phyloP scores from a whole-genome alignment of 495 filamentous ascomycete genomes.

The Aeminium ludgeri region DNA sequence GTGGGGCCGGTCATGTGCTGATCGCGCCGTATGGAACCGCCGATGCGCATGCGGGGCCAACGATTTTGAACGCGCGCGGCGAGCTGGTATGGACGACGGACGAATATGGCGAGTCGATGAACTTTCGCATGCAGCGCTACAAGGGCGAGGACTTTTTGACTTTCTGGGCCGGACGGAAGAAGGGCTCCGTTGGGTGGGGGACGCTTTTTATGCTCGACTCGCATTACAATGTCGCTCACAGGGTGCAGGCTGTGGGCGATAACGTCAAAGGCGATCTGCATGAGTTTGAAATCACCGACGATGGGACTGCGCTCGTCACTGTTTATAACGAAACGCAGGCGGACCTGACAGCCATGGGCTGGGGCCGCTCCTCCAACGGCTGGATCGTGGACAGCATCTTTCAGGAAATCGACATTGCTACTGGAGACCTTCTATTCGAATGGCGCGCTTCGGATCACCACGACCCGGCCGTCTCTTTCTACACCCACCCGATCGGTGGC shows the following conservation, averaged over 20 bases:
- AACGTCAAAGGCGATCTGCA: slow-evolving; percentile 11
- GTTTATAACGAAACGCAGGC: slow-evolving; percentile 15
- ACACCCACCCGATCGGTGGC: slow-evolving; percentile 7
- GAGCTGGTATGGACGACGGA: slow-evolving; percentile 9
- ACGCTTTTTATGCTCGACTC: slow-evolving; percentile 30
- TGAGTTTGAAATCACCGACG: slow-evolving; percentile 15
- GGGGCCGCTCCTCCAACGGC: slow-evolving; percentile 11
- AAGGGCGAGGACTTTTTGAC: slow-evolving; percentile 21
- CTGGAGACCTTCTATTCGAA: slow-evolving; percentile 20
- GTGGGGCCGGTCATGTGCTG: slow-evolving; percentile 10
- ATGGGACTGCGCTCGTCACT: slow-evolving; percentile 20
- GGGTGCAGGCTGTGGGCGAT: slow-evolving; percentile 9
- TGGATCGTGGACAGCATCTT: slow-evolving; percentile 19
- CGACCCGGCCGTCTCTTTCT: slow-evolving; percentile 15
- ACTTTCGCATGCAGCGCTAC: slow-evolving; percentile 9
- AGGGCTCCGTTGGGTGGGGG: slow-evolving; percentile 29
- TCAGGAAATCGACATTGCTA: slow-evolving; percentile 21
- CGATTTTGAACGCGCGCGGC: slow-evolving; percentile 7
- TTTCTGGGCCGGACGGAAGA: slow-evolving; percentile 34
- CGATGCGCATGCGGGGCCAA: slow-evolving; percentile 4
- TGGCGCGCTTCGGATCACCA: slow-evolving; percentile 30
- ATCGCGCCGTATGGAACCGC: slow-evolving; percentile 7
- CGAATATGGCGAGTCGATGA: slow-evolving; percentile 1
- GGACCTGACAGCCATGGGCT: slow-evolving; percentile 8
- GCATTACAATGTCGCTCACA: slow-evolving; percentile 11